Percentiles rank a stretch among this genome's conserved stretches.
These are phyloP conservation scores for Diaporthe sp. DNA, from an alignment of 2,329 filamentous ascomycete species.

Conservation along the genomic window DNA sequence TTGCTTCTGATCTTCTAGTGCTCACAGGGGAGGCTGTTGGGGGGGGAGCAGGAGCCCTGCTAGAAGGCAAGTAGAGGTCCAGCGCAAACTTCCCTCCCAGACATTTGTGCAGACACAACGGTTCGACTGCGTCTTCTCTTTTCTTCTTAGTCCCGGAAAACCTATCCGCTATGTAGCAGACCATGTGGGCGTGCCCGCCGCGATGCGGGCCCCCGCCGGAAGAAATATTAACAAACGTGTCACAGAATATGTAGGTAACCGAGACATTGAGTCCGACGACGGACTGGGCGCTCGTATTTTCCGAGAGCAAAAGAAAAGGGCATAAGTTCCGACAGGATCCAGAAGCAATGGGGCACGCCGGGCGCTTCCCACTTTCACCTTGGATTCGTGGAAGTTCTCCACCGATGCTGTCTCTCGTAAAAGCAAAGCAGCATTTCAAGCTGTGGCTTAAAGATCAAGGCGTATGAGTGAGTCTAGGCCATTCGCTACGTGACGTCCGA, in stretches of 20 bases:
- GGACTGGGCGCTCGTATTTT: constrained; percentile 6
- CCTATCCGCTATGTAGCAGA: too few relatives aligned
- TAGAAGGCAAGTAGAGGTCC: neutral
- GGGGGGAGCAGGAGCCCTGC: neutral
- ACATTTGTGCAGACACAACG: neutral
- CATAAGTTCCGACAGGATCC: neutral
- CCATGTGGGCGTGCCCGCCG: neutral
- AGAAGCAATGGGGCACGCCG: neutral
- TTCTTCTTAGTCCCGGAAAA: too few relatives aligned
- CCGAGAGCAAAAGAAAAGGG: neutral
- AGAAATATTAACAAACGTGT: constrained; percentile 23
- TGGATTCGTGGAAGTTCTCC: neutral
- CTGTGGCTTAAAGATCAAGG: neutral
- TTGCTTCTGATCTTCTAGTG: neutral
- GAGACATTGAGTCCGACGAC: constrained; percentile 1
- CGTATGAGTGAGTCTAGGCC: neutral
- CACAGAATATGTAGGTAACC: constrained; percentile 23
- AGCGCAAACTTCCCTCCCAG: neutral
- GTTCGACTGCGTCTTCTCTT: neutral
- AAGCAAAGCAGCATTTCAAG: neutral
- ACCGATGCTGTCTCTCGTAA: neutral
- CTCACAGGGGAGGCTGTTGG: neutral
- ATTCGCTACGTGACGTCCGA: too few relatives aligned
- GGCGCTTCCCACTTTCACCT: neutral
- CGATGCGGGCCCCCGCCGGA: neutral